Base-by-base conservation (phyloP, 2,329 filamentous ascomycete genomes). In the Arthrobotrys megalospora region DNA sequence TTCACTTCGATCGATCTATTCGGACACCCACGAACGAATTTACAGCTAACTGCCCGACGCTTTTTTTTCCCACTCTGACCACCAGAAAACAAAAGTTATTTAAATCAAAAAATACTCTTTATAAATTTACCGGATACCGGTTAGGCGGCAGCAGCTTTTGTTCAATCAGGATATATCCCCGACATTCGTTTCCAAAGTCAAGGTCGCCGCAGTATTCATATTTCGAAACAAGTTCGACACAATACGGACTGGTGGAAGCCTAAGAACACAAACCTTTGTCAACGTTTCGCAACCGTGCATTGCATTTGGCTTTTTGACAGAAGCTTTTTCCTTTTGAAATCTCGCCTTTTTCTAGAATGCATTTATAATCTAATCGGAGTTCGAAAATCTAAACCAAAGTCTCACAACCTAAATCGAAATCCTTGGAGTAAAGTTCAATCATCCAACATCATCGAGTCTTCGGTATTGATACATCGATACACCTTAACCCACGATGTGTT, bases 341-440 rank as follows among this genome's bases (percentile, higher is more conserved):
- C 48, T 21, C 36, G 43, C 43, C 8, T 38, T 43, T 43, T 43
- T 24, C 14, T 60, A 60, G 58, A 48, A 72, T 72, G 68, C 48
- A 65, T 55, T 43, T 21, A 72, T 65, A 58, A 65, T 47, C 19
- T 43, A 47, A 72, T 36, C 19, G 34, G 43, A 64, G 19, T 24
- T 34, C 38, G 32, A 63, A 47, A 63, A 62, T 45, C 16, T 6
- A 62, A 45, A 16, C 3, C 38, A 62, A 62, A 62, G 55, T 28
- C 24, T 41, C 6, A 12, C 21, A 47, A 34, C 14, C 24, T 48
- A 53, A 28, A 48, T 28, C 24, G n/a, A n/a, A 62, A 32, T 28
- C 32, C 21, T 53, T 12, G 21, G 28, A 60, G 53, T 12, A 45
- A 24, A 19, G 48, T 19, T 34, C 38, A 62, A 21, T n/a, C 19